These are phyloP conservation scores for Saccharomycopsis synnaedendra DNA, from an alignment of 805 yeast species.

Conservation along the genomic window DNA sequence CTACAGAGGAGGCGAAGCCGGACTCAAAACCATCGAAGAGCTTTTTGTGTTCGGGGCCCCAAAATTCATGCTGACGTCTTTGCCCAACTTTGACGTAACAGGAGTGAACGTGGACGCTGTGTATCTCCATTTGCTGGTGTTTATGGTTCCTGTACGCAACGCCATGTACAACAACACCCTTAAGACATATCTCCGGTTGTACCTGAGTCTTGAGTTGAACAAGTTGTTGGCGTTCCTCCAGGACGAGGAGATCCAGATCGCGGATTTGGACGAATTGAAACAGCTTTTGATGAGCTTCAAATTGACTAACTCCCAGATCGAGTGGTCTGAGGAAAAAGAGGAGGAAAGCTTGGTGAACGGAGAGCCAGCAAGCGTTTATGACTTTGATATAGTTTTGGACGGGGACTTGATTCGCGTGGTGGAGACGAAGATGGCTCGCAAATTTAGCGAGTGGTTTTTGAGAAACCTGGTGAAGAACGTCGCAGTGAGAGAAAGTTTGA, in stretches of 20 bases:
- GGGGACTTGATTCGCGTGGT: conserved; percentile 32
- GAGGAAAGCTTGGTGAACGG: conserved; percentile 26
- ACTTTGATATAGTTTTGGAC: conserved; percentile 31
- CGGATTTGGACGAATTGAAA: conserved; percentile 26
- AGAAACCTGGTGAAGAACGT: conserved; percentile 36
- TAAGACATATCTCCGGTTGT: conserved; percentile 34
- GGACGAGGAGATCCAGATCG: conserved; percentile 22
- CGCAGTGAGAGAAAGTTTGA: conserved; percentile 27
- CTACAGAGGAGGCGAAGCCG: conserved; percentile 31
- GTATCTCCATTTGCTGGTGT: conserved; percentile 31
- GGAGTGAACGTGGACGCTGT: conserved; percentile 28
- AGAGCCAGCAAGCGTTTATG: conserved; percentile 29
- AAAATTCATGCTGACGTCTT: conserved; percentile 33
- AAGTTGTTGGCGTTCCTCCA: conserved; percentile 32
- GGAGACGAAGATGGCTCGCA: conserved; percentile 33
- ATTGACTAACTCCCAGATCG: conserved; percentile 33
- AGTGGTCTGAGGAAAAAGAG: conserved; percentile 24
- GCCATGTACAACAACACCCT: conserved; percentile 29
- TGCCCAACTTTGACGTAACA: conserved; percentile 24
- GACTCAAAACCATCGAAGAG: conserved; percentile 32
- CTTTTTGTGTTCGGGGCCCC: conserved; percentile 36
- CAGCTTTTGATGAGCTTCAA: conserved; percentile 32
- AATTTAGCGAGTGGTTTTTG: conserved; percentile 39
- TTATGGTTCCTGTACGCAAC: conserved; percentile 30
- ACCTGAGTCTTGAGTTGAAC: conserved; percentile 33